phyloP scores from a whole-genome alignment of 1,284 basidiomycete species.

The Ganoderma lucidum region DNA sequence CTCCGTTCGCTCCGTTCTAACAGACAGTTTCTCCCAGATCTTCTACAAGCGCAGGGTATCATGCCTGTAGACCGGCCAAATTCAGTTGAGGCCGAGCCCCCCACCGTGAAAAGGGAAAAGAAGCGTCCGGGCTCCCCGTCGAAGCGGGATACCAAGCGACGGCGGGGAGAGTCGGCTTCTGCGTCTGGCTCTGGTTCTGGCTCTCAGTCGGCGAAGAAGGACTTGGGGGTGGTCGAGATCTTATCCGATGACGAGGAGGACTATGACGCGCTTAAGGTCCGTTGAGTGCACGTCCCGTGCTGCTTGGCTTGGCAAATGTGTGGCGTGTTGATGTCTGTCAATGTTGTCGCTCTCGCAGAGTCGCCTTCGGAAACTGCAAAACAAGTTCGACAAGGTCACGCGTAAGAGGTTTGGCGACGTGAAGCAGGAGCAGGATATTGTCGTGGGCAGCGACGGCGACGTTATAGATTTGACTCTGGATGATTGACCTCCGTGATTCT shows the following conservation, averaged over 20 bases:
- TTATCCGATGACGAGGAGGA: conserved; percentile 21
- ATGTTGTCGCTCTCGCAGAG: not conserved
- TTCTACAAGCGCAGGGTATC: conserved; percentile 20
- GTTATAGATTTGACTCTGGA: conserved; percentile 17
- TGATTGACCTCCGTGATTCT: not conserved
- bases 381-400: conserved; percentile 1
- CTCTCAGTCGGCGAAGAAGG: not conserved
- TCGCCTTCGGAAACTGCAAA: conserved; percentile 3
- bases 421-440: conserved; percentile 11
- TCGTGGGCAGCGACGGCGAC: not conserved
- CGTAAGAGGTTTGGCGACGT: conserved; percentile 10
- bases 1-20: not conserved
- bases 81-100: not conserved
- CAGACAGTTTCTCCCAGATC: not conserved
- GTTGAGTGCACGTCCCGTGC: not conserved
- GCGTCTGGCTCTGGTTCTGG: not conserved
- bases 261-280: conserved; percentile 3
- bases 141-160: conserved; percentile 7
- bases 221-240: conserved; percentile 12
- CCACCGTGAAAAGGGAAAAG: conserved; percentile 2
- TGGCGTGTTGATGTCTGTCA: not conserved
- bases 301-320: not conserved
- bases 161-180: not conserved
- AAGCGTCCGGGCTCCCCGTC: conserved; percentile 6
- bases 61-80: conserved; percentile 5